These are phyloP conservation scores for Echria macrotheca DNA, from an alignment of 495 filamentous ascomycete genomes.

Conservation along the genomic window DNA sequence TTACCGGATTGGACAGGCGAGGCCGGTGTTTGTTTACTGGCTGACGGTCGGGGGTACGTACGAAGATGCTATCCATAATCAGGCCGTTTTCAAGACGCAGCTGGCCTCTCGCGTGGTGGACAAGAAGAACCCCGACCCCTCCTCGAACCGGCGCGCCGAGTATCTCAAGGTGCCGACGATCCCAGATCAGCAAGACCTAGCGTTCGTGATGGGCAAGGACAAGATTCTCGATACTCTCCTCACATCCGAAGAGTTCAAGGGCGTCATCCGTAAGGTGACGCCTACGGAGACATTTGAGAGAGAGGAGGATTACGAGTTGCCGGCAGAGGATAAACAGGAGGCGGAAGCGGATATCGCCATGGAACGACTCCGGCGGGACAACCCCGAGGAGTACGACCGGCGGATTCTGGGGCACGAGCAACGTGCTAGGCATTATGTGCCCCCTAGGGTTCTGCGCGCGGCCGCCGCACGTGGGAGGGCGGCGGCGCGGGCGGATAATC, in stretches of 20 bases:
- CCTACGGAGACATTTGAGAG: slow-evolving; percentile 43
- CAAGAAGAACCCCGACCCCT: slow-evolving; percentile 64
- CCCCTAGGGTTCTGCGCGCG: too few species aligned
- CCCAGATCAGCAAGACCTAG: slow-evolving; percentile 48
- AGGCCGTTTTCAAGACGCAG: slow-evolving; percentile 72
- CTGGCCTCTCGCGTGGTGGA: slow-evolving; percentile 76
- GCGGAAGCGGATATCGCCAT: slow-evolving; percentile 24
- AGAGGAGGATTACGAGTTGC: slow-evolving; percentile 37
- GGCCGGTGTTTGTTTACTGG: slow-evolving; percentile 84
- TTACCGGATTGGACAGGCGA: slow-evolving; percentile 80
- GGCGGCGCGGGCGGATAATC: too few species aligned
- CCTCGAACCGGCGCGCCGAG: slow-evolving; percentile 44
- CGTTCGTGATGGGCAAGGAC: slow-evolving; percentile 57
- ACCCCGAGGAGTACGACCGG: slow-evolving; percentile 24
- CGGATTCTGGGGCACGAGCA: too few species aligned
- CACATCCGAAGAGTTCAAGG: slow-evolving; percentile 4
- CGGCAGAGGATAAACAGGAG: slow-evolving; percentile 31
- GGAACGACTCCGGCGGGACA: slow-evolving; percentile 17
- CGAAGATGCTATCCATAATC: slow-evolving; percentile 66
- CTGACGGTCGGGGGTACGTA: slow-evolving; percentile 74
- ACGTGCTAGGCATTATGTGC: too few species aligned
- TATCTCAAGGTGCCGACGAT: slow-evolving; percentile 55
- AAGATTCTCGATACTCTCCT: slow-evolving; percentile 66
- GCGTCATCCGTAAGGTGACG: slow-evolving; percentile 30
- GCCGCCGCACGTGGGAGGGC: too few species aligned